Evolutionary conservation across 176 grass and related monocot species (phyloP), one percentile per base, ranked within the genome.

Genomic region (Alopecurus myosuroides): DNA sequence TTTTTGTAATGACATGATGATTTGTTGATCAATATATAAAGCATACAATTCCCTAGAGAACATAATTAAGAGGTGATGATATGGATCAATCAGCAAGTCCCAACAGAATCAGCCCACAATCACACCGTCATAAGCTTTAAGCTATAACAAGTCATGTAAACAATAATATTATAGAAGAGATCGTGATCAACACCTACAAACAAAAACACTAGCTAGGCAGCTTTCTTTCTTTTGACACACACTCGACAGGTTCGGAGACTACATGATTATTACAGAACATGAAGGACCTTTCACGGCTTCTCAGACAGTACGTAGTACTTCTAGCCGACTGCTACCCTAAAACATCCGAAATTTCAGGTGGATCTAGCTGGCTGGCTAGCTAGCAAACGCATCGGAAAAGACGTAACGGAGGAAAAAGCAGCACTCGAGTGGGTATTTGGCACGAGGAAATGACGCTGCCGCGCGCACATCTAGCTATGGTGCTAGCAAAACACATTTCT

Each of bases 401-500:
- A 67, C 0, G 33, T 4, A 13, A 25, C 14, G 33, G 63, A 3
- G 17, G 20, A 5, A 68, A 66, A 88, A 81, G 69, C 57, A n/a
- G 46, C 77, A 80, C 70, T 89, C 61, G 77, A 89, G 37, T 76
- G 49, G 70, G 37, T 31, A 29, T 80, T 17, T 3, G 51, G 87
- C 87, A 89, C 82, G 87, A 26, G 77, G 82, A 77, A 89, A 89
- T 89, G 82, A 89, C 70, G 60, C 50, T 89, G 88, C 88, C 77
- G 70, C 70, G 20, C 33, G 18, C 14, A 63, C 79, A 29, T 7
- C 4, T 52, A 2, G 10, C 11, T 70, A 81, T 55, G 79, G 64
- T 70, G 79, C 70, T 37, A 81, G 9, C 14, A 81, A 70, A 70
- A 81, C 79, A 39, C 79, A 81, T 81, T n/a, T 81, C 13, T 69